Evolutionary conservation across 441 rosid genomes (phyloP), one percentile per base, ranked within the genome.

Genomic region (Bocquillonia castaneifolia): DNA sequence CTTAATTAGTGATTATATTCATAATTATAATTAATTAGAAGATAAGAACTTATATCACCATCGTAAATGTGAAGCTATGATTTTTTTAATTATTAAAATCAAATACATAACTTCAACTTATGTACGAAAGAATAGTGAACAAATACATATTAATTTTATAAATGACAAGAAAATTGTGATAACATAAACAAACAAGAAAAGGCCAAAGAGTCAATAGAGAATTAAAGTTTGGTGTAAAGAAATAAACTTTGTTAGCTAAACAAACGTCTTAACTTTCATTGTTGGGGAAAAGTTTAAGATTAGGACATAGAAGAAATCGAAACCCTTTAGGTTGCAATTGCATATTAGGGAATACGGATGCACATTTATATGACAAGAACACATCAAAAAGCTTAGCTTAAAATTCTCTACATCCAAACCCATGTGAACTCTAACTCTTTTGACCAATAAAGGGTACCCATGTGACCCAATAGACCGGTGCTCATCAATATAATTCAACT

Each of bases 161-260:
- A n/a, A n/a, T n/a, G n/a, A n/a, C n/a, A n/a, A n/a, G n/a, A n/a
- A n/a, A n/a, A n/a, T n/a, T n/a, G n/a, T n/a, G n/a, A n/a, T n/a
- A n/a, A n/a, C n/a, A n/a, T n/a, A n/a, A n/a, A n/a, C n/a, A n/a
- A n/a, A n/a, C n/a, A n/a, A n/a, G n/a, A n/a, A n/a, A n/a, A n/a
- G n/a, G n/a, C n/a, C n/a, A n/a, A 50, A 50, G 54, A 6, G 23
- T 8, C 54, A 50, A 1, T 3, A 50, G 54, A 39, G 12, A 39
- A 39, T 3, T 8, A 10, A 54, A 6, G 25, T 45, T 47, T n/a
- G 48, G 4, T 37, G 60, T 5, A 26, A 39, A 47, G 47, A 37
- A 70, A 32, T 10, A 7, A 17, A 57, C 1, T 3, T 22, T n/a
- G 26, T 29, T n/a, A 69, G 72, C 74, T 65, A 45, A 74, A 70